Percentiles rank a stretch among this genome's conserved stretches.
These are phyloP conservation scores for Xylariaceae sp. DNA, from an alignment of 2,329 filamentous ascomycete genomes.

Conservation along the genomic window DNA sequence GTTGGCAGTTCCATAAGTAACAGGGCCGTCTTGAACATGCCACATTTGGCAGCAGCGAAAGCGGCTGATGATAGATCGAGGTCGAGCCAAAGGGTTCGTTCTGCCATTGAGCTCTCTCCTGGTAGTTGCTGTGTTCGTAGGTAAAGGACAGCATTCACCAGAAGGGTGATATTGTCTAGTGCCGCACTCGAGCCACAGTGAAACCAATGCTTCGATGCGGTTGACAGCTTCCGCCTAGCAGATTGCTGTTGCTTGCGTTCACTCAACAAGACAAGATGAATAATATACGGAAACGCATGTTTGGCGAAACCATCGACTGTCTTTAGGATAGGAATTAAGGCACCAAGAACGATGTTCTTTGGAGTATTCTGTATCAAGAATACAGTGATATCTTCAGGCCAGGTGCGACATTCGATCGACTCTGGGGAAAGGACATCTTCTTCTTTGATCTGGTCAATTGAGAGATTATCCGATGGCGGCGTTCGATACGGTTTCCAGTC, in stretches of 20 bases:
- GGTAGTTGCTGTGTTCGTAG: constrained; percentile 76
- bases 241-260: constrained; percentile 60
- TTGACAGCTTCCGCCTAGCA: constrained; percentile 61
- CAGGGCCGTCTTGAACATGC: constrained; percentile 83
- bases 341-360: constrained; percentile 64
- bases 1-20: constrained; percentile 73
- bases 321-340: constrained; percentile 62
- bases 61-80: constrained; percentile 70
- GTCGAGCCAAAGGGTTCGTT: constrained; percentile 81
- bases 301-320: constrained; percentile 67
- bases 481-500: constrained; percentile 54
- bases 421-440: constrained; percentile 34
- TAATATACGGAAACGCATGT: constrained; percentile 73
- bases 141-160: constrained; percentile 80
- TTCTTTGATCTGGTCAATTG: constrained; percentile 24
- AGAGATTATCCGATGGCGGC: constrained; percentile 49
- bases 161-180: constrained; percentile 63
- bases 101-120: constrained; percentile 71
- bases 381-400: constrained; percentile 60
- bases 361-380: constrained; percentile 57
- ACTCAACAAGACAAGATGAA: constrained; percentile 73
- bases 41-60: constrained; percentile 68
- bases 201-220: constrained; percentile 62
- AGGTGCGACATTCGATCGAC: constrained; percentile 45
- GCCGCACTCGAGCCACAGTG: constrained; percentile 39